A percentile compares a stretch with the other conserved stretches of the same genome.
Evolutionary conservation across 2,329 filamentous ascomycete genomes (phyloP).

Genomic region (Didymosphaeria variabile): DNA sequence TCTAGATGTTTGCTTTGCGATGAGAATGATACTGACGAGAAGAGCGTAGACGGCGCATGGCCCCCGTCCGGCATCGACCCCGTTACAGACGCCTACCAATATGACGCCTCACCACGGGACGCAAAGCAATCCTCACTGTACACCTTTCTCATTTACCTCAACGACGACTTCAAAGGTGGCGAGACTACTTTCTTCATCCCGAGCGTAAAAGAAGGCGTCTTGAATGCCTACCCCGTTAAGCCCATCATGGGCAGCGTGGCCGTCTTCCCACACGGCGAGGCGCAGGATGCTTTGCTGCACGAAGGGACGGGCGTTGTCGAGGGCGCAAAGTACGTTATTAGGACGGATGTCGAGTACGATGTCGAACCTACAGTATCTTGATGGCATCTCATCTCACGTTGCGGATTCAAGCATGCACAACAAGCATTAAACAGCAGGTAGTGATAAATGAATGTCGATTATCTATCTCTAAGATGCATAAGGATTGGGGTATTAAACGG

Average conservation of each 20-base stretch:
- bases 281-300: constrained; percentile 70
- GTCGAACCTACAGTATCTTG: constrained; percentile 49
- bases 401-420: no score
- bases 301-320: constrained; percentile 76
- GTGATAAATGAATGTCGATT: not conserved
- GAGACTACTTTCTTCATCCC: constrained; percentile 78
- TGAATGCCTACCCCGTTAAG: constrained; percentile 74
- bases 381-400: no score
- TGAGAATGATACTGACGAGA: not conserved
- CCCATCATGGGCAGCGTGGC: constrained; percentile 75
- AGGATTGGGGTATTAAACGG: not conserved
- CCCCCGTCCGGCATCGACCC: constrained; percentile 72
- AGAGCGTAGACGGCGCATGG: constrained; percentile 69
- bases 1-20: not conserved
- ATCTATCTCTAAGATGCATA: not conserved
- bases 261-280: constrained; percentile 75
- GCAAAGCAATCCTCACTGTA: constrained; percentile 73
- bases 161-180: constrained; percentile 75
- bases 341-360: constrained; percentile 77
- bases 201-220: constrained; percentile 67
- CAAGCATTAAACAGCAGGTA: no score
- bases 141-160: constrained; percentile 74
- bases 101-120: constrained; percentile 68
- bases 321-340: constrained; percentile 73
- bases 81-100: constrained; percentile 67